phyloP scores from a whole-genome alignment of 1,139 yeast genomes.

The Taphrina communis region DNA sequence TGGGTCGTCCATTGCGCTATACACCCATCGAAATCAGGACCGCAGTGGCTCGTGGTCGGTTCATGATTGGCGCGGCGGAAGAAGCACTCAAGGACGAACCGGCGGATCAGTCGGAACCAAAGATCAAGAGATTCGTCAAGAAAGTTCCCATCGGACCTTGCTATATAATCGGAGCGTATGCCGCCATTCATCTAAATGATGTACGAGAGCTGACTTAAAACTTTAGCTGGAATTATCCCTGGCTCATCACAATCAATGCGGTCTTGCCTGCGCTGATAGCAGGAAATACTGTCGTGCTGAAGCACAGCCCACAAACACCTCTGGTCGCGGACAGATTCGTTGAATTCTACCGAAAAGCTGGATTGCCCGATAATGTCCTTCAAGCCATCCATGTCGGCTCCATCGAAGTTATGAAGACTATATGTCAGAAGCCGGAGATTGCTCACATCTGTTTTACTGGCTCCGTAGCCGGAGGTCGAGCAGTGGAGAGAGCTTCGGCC shows the following conservation, averaged over 20 bases:
- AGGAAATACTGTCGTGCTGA: constrained; percentile 79
- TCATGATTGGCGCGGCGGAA: constrained; percentile 51
- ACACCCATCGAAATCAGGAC: constrained; percentile 52
- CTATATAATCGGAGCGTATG: constrained; percentile 61
- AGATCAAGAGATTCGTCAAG: constrained; percentile 57
- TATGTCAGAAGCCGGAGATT: constrained; percentile 64
- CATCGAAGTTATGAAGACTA: constrained; percentile 71
- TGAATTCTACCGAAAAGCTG: constrained; percentile 68
- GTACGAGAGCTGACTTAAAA: neutral
- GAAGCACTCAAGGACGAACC: constrained; percentile 50
- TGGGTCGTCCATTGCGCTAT: constrained; percentile 53
- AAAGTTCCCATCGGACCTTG: constrained; percentile 77
- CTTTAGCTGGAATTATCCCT: constrained; percentile 74
- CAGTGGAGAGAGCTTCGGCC: constrained; percentile 75
- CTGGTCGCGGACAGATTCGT: constrained; percentile 73
- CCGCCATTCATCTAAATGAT: too few species aligned
- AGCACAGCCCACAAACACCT: constrained; percentile 84
- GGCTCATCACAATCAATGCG: constrained; percentile 80
- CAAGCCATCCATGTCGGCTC: constrained; percentile 64
- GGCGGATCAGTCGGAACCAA: constrained; percentile 48
- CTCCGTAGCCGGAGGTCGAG: constrained; percentile 80
- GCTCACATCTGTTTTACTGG: constrained; percentile 86
- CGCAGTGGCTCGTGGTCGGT: constrained; percentile 50
- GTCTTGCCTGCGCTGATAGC: constrained; percentile 82
- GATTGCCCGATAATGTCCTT: constrained; percentile 80